phyloP scores from a whole-genome alignment of 257 asterid species.

The Vinca minor region DNA sequence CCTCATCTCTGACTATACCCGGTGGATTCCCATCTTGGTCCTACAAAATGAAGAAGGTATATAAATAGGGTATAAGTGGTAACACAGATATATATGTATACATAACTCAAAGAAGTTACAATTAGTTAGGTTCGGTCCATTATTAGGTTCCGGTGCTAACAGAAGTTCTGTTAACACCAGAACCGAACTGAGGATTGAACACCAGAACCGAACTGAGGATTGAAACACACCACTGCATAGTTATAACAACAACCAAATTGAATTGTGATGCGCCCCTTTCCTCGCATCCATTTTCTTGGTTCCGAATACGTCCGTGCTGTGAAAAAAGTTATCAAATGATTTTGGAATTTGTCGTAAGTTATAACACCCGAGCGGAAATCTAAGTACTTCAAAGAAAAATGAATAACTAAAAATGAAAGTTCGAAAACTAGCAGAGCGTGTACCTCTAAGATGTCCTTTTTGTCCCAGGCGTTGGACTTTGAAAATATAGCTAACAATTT shows the following conservation, averaged over 20 bases:
- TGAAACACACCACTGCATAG: conserved; percentile 46
- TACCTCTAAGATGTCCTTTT: conserved; percentile 51
- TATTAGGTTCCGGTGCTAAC: too few relatives aligned
- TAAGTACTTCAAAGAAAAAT: neutral
- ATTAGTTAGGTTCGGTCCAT: too few relatives aligned
- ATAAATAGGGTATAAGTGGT: too few relatives aligned
- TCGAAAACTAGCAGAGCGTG: neutral
- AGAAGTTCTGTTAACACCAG: too few relatives aligned
- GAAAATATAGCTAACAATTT: conserved; percentile 54
- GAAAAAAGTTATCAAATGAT: conserved; percentile 14
- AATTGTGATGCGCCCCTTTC: conserved; percentile 75
- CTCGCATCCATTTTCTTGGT: conserved; percentile 87
- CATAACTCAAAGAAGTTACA: neutral
- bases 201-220: too few relatives aligned
- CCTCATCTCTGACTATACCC: conserved; percentile 55
- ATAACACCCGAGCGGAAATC: too few relatives aligned
- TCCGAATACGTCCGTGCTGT: conserved; percentile 68
- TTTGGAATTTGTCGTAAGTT: neutral
- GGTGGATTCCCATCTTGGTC: conserved; percentile 78
- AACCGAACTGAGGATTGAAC: too few relatives aligned
- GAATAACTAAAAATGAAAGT: neutral
- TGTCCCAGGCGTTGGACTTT: conserved; percentile 51
- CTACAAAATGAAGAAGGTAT: conserved; percentile 23
- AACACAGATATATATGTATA: neutral
- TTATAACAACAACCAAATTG: conserved; percentile 94